Evolutionary conservation across 148 eudicot genomes (phyloP).

Genomic region (Silene uniflora): DNA sequence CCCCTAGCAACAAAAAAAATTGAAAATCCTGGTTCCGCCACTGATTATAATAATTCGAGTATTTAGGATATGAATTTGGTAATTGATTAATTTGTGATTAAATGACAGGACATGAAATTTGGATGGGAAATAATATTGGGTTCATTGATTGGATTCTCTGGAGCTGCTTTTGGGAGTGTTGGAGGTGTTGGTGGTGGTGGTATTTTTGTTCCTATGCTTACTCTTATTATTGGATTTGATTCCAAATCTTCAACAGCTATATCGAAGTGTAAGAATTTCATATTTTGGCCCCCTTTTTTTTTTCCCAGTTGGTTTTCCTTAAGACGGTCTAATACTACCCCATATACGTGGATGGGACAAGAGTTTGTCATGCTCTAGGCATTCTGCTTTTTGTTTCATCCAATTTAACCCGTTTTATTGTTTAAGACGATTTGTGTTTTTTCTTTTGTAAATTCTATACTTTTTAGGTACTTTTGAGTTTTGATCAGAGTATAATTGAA

Average conservation of each 20-base stretch:
- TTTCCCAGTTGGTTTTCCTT: too few species aligned
- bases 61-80: background rate
- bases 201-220: constrained; percentile 50
- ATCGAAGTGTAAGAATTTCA: constrained; percentile 35
- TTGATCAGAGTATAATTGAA: background rate
- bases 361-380: too few species aligned
- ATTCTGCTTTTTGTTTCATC: too few species aligned
- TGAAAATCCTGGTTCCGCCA: too few species aligned
- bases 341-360: too few species aligned
- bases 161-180: constrained; percentile 46
- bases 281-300: background rate
- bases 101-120: constrained; percentile 37
- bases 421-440: background rate
- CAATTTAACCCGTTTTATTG: too few species aligned
- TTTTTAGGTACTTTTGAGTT: background rate
- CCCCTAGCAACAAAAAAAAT: too few species aligned
- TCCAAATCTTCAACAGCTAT: constrained; percentile 46
- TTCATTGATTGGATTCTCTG: constrained; percentile 37
- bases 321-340: too few species aligned
- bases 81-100: background rate
- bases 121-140: constrained; percentile 36
- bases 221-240: constrained; percentile 44
- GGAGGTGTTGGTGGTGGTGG: constrained; percentile 54
- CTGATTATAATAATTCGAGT: too few species aligned
- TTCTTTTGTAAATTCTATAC: background rate